Percentiles rank a stretch among this genome's conserved stretches.
phyloP scores from a whole-genome alignment of 176 grass and related monocot species.

The Dendrocalamus sinicus region DNA sequence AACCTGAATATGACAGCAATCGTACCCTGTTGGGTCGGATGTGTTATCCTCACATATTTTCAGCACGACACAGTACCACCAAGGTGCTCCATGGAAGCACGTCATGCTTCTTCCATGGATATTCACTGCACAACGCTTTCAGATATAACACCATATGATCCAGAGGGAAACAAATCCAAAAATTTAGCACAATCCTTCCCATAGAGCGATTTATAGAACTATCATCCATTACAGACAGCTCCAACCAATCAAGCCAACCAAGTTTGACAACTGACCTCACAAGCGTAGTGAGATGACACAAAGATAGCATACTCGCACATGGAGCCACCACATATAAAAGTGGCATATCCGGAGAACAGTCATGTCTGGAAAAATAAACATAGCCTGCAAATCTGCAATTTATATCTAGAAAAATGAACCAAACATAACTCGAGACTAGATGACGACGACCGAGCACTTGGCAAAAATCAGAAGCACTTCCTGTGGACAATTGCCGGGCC shows the following conservation, averaged over 20 bases:
- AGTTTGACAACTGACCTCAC: constrained; percentile 41
- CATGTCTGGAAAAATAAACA: constrained; percentile 35
- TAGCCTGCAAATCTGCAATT: constrained; percentile 52
- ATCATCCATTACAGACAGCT: constrained; percentile 40
- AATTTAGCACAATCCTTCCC: background rate
- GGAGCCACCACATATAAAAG: constrained; percentile 22
- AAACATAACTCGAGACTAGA: constrained; percentile 34
- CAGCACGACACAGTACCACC: background rate
- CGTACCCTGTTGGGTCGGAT: background rate
- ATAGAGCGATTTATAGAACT: constrained; percentile 27
- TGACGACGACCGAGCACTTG: background rate
- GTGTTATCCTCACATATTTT: background rate
- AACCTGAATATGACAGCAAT: background rate
- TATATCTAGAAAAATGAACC: constrained; percentile 43
- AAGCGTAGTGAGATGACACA: constrained; percentile 17
- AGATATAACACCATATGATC: background rate
- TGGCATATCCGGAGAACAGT: constrained; percentile 14
- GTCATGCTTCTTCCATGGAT: background rate
- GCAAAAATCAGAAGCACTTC: constrained; percentile 27
- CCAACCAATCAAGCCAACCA: constrained; percentile 41
- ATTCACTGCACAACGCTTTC: background rate
- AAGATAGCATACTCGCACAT: constrained; percentile 22
- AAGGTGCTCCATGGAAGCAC: background rate
- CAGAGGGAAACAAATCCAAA: background rate
- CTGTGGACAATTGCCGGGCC: constrained; percentile 42